Percentiles rank a stretch among this genome's conserved stretches.
Conservation (phyloP, 805 yeast species). For the Starmerella kuoi region DNA sequence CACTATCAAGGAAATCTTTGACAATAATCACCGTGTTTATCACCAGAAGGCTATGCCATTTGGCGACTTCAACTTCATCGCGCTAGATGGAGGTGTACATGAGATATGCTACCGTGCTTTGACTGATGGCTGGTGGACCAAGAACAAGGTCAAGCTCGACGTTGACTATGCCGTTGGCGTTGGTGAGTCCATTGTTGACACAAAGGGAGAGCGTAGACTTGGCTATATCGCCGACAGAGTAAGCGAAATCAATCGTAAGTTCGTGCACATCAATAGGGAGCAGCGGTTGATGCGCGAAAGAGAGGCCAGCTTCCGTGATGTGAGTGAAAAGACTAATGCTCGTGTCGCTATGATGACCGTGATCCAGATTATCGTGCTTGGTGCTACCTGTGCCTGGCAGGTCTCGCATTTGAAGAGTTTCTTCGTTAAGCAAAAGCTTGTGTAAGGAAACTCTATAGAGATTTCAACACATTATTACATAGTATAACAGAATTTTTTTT, state of each 20-base stretch:
- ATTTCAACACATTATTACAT: too few species aligned
- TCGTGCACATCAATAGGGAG: constrained; percentile 49
- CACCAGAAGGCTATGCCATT: constrained; percentile 47
- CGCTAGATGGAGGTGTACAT: constrained; percentile 78
- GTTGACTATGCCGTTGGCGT: constrained; percentile 64
- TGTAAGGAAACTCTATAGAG: constrained; percentile 34
- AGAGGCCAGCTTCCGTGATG: constrained; percentile 66
- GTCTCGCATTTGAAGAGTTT: constrained; percentile 63
- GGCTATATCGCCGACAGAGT: constrained; percentile 45
- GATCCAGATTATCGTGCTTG: constrained; percentile 55
- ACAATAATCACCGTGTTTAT: constrained; percentile 67
- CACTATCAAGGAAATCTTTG: constrained; percentile 73
- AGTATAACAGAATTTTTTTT: too few species aligned
- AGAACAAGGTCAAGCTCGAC: constrained; percentile 50
- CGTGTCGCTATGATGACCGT: constrained; percentile 64
- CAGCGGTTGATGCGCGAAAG: constrained; percentile 50
- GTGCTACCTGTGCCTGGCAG: constrained; percentile 63
- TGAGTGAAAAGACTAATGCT: constrained; percentile 61
- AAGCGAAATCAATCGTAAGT: constrained; percentile 43
- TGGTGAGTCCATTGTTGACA: constrained; percentile 45
- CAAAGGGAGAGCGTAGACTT: constrained; percentile 43
- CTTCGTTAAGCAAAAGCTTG: constrained; percentile 78
- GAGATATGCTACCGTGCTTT: constrained; percentile 61
- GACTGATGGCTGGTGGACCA: constrained; percentile 49
- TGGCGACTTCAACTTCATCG: constrained; percentile 69